Evolutionary conservation across 139 green algal genomes (phyloP).

Genomic region (Pseudopediastrum boryanum): DNA sequence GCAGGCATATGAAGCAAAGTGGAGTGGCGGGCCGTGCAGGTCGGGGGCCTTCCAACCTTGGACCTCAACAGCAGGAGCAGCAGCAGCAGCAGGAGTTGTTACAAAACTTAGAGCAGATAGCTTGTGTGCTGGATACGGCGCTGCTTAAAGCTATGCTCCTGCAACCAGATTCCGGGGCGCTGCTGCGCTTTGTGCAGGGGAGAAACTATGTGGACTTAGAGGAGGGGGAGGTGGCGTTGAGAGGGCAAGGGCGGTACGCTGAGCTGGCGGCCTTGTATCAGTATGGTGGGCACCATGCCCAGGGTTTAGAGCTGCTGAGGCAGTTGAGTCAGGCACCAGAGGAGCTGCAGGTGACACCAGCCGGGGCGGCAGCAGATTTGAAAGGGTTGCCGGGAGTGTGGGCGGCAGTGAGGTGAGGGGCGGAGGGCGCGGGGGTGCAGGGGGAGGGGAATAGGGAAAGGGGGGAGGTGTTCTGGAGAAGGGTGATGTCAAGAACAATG

Average conservation of each 20-base stretch:
- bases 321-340: slow-evolving; percentile 57
- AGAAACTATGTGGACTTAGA: slow-evolving; percentile 71
- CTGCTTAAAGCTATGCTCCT: slow-evolving; percentile 76
- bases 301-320: slow-evolving; percentile 76
- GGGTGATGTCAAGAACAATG: no score
- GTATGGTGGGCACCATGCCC: slow-evolving; percentile 47
- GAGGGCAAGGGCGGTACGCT: slow-evolving; percentile 66
- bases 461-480: no score
- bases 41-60: neutral
- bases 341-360: slow-evolving; percentile 6
- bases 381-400: slow-evolving; percentile 82
- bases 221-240: slow-evolving; percentile 52
- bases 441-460: no score
- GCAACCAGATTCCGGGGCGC: slow-evolving; percentile 69
- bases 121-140: slow-evolving; percentile 77
- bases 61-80: neutral
- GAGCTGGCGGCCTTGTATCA: slow-evolving; percentile 88
- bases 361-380: slow-evolving; percentile 68
- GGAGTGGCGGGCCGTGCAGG: no score
- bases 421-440: no score
- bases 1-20: no score
- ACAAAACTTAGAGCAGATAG: neutral
- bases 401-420: slow-evolving; percentile 84
- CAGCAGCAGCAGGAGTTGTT: neutral
- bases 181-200: slow-evolving; percentile 79